These are phyloP conservation scores for Drechslerella dactyloides DNA, from an alignment of 2,329 filamentous ascomycete genomes.

Conservation along the genomic window DNA sequence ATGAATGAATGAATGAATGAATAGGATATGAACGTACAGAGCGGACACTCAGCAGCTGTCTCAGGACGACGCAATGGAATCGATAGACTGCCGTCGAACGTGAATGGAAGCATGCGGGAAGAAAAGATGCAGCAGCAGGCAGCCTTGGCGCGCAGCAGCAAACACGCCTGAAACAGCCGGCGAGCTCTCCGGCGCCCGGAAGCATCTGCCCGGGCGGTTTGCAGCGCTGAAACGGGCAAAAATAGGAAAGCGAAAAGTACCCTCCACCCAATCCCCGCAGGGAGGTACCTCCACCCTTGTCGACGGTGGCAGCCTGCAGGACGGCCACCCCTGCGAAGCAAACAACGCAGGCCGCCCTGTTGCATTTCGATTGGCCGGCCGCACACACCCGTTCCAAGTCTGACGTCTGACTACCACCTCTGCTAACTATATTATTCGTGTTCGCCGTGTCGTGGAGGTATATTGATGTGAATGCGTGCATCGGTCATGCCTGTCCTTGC, in stretches of 20 bases:
- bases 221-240: neutral
- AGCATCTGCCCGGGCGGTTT: no score
- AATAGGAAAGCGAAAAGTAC: neutral
- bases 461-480: no score
- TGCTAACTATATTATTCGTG: no score
- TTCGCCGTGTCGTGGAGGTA: no score
- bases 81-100: neutral
- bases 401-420: no score
- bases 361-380: constrained; percentile 24
- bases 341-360: constrained; percentile 22
- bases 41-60: no score
- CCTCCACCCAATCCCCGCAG: neutral
- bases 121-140: neutral
- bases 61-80: no score
- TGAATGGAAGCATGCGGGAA: neutral
- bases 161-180: constrained; percentile 1
- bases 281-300: neutral
- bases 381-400: no score
- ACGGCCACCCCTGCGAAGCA: constrained; percentile 2
- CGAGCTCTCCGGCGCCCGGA: no score
- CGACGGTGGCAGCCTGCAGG: neutral
- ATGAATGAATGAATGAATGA: no score
- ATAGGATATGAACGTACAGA: no score
- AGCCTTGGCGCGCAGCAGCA: neutral
- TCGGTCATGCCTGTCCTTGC: no score